phyloP scores from a whole-genome alignment of 2,329 filamentous ascomycete genomes.

The Coniella vitis region DNA sequence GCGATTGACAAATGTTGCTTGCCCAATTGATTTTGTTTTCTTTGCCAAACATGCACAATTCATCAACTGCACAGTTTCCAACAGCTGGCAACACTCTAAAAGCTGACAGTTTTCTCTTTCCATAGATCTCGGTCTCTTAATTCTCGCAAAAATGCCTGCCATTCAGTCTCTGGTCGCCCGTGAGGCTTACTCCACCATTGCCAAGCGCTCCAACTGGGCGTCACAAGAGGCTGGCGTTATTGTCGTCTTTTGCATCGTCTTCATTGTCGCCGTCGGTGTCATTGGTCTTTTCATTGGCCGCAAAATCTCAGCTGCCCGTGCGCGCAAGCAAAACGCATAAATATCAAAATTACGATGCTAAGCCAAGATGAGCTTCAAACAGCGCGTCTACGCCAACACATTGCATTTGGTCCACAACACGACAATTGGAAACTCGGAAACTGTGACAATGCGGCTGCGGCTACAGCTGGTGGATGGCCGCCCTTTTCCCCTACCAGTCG shows the following conservation, averaged over 20 bases:
- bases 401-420: too few relatives aligned
- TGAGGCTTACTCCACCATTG: constrained; percentile 33
- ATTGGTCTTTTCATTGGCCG: constrained; percentile 38
- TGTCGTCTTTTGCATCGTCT: constrained; percentile 55
- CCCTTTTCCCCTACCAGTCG: too few relatives aligned
- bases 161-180: constrained; percentile 27
- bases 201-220: constrained; percentile 55
- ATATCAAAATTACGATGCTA: too few relatives aligned
- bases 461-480: too few relatives aligned
- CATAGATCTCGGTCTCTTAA: constrained; percentile 3
- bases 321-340: constrained; percentile 6
- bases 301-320: constrained; percentile 25
- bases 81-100: too few relatives aligned
- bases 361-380: too few relatives aligned
- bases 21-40: neutral
- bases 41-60: too few relatives aligned
- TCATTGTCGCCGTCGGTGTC: constrained; percentile 45
- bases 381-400: too few relatives aligned
- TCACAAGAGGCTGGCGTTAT: constrained; percentile 51
- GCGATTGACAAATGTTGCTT: too few relatives aligned
- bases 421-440: too few relatives aligned
- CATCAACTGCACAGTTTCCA: too few relatives aligned
- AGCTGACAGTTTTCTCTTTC: neutral
- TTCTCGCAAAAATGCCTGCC: constrained; percentile 27
- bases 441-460: too few relatives aligned